Evolutionary conservation across 2,329 filamentous ascomycete genomes (phyloP), one percentile per base, ranked within the genome.

Genomic region (Ramichloridium luteum): DNA sequence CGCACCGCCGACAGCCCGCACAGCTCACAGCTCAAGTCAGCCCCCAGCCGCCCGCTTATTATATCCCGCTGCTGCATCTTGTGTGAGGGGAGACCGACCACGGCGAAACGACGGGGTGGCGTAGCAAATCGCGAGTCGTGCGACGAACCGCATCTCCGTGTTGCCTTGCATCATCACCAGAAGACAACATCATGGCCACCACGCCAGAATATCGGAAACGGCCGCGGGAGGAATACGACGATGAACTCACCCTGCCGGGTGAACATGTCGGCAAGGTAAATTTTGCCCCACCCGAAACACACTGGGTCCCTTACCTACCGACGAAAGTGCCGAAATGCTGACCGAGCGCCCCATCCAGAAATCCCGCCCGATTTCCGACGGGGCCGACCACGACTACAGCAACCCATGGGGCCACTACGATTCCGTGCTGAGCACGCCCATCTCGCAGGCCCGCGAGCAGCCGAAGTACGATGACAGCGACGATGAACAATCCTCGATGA

Each of bases 401-500:
- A 34, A 35, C 13, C 32, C 32, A 20, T 40, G 40, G 35, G 17
- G 34, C 15, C 36, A 39, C 13, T 36, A 48, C 28, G 49, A 52
- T 27, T 49, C 46, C 10, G 48, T 50, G n/a, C 37, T 50, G 27
- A 43, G 37, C 29, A 50, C 46, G 8, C 49, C 46, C 8, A 46
- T 40, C 14, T 28, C 35, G 4, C 35, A 38, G 12, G 31, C 38
- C 17, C 23, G 23, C 13, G 36, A 46, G 22, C 45, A 47, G 30
- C 39, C 39, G 20, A 48, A 48, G 25, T 51, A 54, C 36, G 48
- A 53, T 33, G 50, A 47, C 37, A 47, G 43, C 20, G 34, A 39
- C 18, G 46, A 51, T 25, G 45, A 48, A 17, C 45, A 48, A 11
- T 51, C 48, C 8, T 50, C 48, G 16, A 45, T 52, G 38, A 36